Base-by-base conservation (phyloP, 371 early-diverging fungal species). In the Syncephalastrum racemosum region DNA sequence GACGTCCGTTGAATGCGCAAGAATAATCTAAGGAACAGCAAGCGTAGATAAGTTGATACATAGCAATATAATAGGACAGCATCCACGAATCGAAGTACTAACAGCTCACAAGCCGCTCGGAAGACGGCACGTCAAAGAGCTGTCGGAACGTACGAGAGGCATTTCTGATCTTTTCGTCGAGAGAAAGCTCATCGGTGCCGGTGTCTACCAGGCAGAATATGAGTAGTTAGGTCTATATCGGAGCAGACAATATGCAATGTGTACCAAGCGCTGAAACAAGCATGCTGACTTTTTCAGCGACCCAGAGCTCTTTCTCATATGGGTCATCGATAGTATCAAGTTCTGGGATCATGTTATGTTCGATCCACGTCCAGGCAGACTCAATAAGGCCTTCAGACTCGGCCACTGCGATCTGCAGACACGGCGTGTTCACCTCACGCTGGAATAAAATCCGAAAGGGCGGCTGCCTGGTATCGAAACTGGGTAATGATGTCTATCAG, bases 111-210 rank as follows among this genome's bases (percentile, higher is more conserved):
- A 98, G 83, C 40, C 90, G 81, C 64, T 98, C 98, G 2, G 83
- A 83, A 36, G 86, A 80, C 0, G 90, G 83, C 19, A 95, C 79
- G 46, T 87, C 82, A 61, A 98, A 98, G 10, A 88, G 85, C 63
- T 94, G 93, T 14, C 93, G 84, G 78, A 96, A 98, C 1, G 94
- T 85, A 31, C 96, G 77, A 0, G 94, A 83, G 4, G 98, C 97
- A 43, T 87, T 86, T n/a, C 95, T 75, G 58, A 95, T 83, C 56
- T 88, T 92, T 52, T 90, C 87, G 67, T 94, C 94, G 2, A 83
- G 75, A 1, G 89, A 84, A 44, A 87, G 81, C 62, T 92, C 93
- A 67, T 92, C 93, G 13, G 87, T 78, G 14, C 79, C 80, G 13
- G 66, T 77, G 63, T 90, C 91, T 82, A 65, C 24, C 25, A 1